phyloP scores from a whole-genome alignment of 257 asterid species.

The Buddleja alternifolia region DNA sequence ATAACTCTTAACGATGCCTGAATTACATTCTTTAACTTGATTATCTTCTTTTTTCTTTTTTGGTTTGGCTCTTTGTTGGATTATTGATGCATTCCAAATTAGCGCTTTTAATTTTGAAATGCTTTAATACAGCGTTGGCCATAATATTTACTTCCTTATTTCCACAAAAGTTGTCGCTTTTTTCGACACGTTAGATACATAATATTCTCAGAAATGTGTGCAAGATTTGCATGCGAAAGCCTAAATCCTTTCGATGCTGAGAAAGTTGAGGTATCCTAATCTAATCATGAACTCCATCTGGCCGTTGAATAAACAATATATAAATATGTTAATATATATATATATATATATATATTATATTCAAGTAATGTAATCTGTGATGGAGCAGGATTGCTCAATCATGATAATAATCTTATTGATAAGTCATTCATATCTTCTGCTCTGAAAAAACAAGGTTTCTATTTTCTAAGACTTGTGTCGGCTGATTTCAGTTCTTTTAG shows the following conservation, averaged over 20 bases:
- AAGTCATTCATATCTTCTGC: neutral
- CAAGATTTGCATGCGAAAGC: neutral
- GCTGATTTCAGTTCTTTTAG: slow-evolving; percentile 54
- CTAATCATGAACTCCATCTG: neutral
- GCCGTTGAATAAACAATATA: too few species aligned
- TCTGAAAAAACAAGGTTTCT: neutral
- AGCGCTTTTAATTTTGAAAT: neutral
- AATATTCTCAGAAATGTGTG: neutral
- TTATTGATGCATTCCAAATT: neutral
- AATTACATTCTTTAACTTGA: neutral
- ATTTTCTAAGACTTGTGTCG: slow-evolving; percentile 25
- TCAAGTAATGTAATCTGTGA: neutral
- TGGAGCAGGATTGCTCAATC: too few species aligned
- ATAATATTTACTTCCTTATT: neutral
- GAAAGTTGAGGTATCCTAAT: neutral
- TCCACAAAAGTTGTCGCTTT: neutral
- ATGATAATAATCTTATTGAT: neutral
- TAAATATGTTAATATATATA: too few species aligned
- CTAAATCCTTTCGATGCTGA: neutral
- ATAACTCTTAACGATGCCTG: neutral
- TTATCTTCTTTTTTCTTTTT: neutral
- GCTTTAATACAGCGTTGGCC: neutral
- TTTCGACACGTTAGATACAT: neutral
- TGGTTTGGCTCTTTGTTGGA: too few species aligned
- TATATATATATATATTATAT: too few species aligned